Evolutionary conservation across 2,329 filamentous ascomycete genomes (phyloP).

Genomic region (Sclerotinia glacialis): DNA sequence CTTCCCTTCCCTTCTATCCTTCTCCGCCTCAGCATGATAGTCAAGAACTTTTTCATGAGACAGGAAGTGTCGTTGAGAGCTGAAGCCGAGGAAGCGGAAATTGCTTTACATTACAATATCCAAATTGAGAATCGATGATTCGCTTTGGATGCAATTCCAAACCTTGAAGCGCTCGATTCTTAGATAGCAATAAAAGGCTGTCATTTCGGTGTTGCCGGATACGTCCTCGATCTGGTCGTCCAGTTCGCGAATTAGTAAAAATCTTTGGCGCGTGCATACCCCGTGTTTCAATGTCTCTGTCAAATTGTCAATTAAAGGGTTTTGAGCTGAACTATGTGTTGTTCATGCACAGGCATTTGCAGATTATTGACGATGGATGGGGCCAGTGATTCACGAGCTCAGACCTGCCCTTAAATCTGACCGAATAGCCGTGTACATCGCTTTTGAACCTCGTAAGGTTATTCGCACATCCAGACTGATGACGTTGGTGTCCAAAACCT

Average conservation of each 20-base stretch:
- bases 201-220: neutral
- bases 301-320: slow-evolving; percentile 11
- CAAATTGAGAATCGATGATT: neutral
- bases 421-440: slow-evolving; percentile 10
- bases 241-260: neutral
- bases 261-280: slow-evolving; percentile 18
- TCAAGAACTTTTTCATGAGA: neutral
- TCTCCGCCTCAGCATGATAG: neutral
- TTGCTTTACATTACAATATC: neutral
- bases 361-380: slow-evolving; percentile 9
- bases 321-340: slow-evolving; percentile 19
- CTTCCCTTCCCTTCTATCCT: neutral
- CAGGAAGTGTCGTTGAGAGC: neutral
- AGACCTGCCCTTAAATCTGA: slow-evolving; percentile 16
- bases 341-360: slow-evolving; percentile 19
- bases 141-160: neutral
- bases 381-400: slow-evolving; percentile 6
- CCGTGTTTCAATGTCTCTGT: slow-evolving; percentile 16
- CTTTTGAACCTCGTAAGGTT: neutral
- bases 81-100: neutral
- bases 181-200: neutral
- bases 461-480: neutral
- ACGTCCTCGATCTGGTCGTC: neutral
- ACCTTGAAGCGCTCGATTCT: neutral
- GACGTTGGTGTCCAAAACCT: neutral